These are phyloP conservation scores for Ceratocystis harringtonii DNA, from an alignment of 2,329 filamentous ascomycete genomes.

Conservation along the genomic window DNA sequence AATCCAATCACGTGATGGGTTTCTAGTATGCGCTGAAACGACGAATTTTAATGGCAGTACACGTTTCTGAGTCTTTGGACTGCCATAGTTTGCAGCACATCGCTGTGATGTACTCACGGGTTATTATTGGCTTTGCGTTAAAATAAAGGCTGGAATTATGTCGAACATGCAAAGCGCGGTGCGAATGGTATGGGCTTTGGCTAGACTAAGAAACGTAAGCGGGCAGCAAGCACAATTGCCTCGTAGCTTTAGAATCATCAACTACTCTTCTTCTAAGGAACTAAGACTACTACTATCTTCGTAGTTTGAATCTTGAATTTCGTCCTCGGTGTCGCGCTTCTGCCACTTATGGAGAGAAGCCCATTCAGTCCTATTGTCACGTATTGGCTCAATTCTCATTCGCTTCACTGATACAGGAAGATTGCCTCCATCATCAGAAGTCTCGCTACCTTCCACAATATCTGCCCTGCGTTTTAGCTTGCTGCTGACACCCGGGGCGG, in stretches of 20 bases:
- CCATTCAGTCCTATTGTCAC: too few species aligned
- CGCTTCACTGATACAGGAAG: background rate
- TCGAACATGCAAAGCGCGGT: too few species aligned
- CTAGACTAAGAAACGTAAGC: background rate
- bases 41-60: too few species aligned
- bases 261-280: background rate
- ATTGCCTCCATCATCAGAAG: background rate
- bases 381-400: background rate
- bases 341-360: background rate
- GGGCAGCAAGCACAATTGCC: background rate
- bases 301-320: constrained; percentile 4
- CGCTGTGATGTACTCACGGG: too few species aligned
- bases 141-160: too few species aligned
- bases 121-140: too few species aligned
- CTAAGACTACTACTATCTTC: background rate
- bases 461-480: background rate
- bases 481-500: background rate
- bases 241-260: background rate
- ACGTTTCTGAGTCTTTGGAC: too few species aligned
- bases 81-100: background rate
- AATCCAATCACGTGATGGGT: background rate
- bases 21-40: too few species aligned
- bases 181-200: too few species aligned
- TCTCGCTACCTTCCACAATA: background rate
- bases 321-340: background rate